These are phyloP conservation scores for Metschnikowia cubensis DNA, from an alignment of 805 yeast species.

Conservation along the genomic window DNA sequence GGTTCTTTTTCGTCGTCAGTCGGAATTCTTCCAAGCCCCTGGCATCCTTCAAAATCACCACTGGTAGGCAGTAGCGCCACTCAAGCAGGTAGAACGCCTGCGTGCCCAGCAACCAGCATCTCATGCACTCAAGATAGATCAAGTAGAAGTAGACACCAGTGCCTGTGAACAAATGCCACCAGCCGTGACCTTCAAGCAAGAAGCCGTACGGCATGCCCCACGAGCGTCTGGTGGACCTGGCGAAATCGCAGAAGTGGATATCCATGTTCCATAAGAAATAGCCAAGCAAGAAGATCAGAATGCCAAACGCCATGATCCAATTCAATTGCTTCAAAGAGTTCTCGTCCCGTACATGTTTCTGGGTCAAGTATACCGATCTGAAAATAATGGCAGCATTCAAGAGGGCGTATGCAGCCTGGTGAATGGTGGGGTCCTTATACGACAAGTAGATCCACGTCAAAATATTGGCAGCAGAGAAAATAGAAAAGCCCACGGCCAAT, in stretches of 20 bases:
- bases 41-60: slow-evolving; percentile 13
- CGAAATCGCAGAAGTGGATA: slow-evolving; percentile 65
- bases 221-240: slow-evolving; percentile 55
- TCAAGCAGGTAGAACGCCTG: slow-evolving; percentile 52
- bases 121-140: slow-evolving; percentile 70
- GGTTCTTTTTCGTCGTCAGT: slow-evolving; percentile 6
- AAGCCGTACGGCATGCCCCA: slow-evolving; percentile 84
- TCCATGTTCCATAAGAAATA: slow-evolving; percentile 88
- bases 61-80: slow-evolving; percentile 46
- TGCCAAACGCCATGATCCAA: slow-evolving; percentile 55
- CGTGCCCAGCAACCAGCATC: slow-evolving; percentile 60
- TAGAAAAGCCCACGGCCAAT: slow-evolving; percentile 42
- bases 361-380: slow-evolving; percentile 52
- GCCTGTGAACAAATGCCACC: slow-evolving; percentile 95
- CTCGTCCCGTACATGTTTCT: slow-evolving; percentile 48
- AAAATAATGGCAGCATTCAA: slow-evolving; percentile 71
- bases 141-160: slow-evolving; percentile 84
- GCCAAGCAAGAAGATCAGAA: slow-evolving; percentile 63
- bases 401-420: slow-evolving; percentile 79
- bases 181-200: slow-evolving; percentile 86
- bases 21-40: slow-evolving; percentile 12
- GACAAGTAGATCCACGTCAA: slow-evolving; percentile 71
- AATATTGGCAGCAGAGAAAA: slow-evolving; percentile 50
- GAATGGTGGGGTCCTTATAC: slow-evolving; percentile 79
- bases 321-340: slow-evolving; percentile 47